phyloP scores from a whole-genome alignment of 805 yeast genomes.

The Wickerhamiella galacta region DNA sequence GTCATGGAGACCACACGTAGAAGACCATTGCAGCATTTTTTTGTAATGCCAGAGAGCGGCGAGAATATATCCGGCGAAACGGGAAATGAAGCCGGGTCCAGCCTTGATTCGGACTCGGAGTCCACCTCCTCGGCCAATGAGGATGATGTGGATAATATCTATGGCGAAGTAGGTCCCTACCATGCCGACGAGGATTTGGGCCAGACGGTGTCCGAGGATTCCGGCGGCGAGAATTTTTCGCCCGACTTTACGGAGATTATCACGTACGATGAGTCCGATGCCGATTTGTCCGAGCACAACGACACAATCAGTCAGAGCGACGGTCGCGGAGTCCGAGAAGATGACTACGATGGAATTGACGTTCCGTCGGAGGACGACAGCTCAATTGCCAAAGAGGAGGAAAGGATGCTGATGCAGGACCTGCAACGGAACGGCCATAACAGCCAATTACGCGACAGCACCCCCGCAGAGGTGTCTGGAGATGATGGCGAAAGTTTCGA shows the following conservation, averaged over 20 bases:
- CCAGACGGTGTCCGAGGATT: conserved; percentile 32
- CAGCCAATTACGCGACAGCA: conserved; percentile 18
- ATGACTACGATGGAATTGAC: conserved; percentile 30
- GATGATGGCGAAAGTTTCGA: conserved; percentile 11
- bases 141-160: conserved; percentile 25
- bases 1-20: conserved; percentile 4
- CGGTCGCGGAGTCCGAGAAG: conserved; percentile 26
- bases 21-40: conserved; percentile 2
- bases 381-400: conserved; percentile 25
- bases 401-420: neutral
- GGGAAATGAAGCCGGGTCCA: neutral
- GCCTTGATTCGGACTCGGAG: neutral
- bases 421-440: conserved; percentile 16
- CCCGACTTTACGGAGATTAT: conserved; percentile 17
- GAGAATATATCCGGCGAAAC: neutral
- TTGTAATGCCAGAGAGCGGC: neutral
- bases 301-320: conserved; percentile 22
- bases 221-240: conserved; percentile 8
- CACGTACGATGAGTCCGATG: conserved; percentile 35
- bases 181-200: conserved; percentile 21
- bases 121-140: conserved; percentile 30
- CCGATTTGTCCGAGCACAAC: conserved; percentile 23
- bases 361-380: conserved; percentile 20
- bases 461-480: too few relatives aligned
- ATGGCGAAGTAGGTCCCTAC: conserved; percentile 21